Evolutionary conservation across 176 grass and related monocot species (phyloP).

Genomic region (Ensete glaucum): DNA sequence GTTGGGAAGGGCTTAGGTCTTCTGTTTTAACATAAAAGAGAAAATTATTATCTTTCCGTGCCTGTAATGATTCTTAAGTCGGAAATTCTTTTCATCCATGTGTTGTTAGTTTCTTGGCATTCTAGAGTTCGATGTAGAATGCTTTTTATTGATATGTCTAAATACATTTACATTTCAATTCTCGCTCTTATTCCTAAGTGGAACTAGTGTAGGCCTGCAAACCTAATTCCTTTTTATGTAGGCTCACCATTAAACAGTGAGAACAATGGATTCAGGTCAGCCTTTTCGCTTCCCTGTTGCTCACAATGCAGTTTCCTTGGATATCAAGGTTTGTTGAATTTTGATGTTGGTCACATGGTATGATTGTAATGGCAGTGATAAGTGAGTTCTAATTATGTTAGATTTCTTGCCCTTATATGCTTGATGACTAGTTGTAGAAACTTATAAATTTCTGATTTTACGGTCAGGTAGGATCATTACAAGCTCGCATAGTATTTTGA

Average conservation of each 20-base stretch:
- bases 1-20: too few species aligned
- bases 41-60: too few species aligned
- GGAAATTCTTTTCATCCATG: too few species aligned
- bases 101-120: too few species aligned
- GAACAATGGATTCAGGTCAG: background rate
- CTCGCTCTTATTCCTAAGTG: background rate
- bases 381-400: background rate
- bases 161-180: too few species aligned
- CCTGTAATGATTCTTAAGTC: too few species aligned
- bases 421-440: background rate
- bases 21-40: too few species aligned
- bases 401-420: background rate
- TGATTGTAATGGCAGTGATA: background rate
- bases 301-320: constrained; percentile 43
- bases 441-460: background rate
- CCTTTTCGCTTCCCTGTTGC: constrained; percentile 37
- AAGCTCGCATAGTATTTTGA: background rate
- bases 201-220: background rate
- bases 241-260: background rate
- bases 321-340: constrained; percentile 55
- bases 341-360: background rate
- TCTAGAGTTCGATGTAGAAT: too few species aligned
- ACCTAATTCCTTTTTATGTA: background rate
- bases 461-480: background rate
- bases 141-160: too few species aligned